Evolutionary conservation across 805 yeast genomes (phyloP), one percentile per base, ranked within the genome.

Genomic region (Yamadazyma takamatsuzukensis): DNA sequence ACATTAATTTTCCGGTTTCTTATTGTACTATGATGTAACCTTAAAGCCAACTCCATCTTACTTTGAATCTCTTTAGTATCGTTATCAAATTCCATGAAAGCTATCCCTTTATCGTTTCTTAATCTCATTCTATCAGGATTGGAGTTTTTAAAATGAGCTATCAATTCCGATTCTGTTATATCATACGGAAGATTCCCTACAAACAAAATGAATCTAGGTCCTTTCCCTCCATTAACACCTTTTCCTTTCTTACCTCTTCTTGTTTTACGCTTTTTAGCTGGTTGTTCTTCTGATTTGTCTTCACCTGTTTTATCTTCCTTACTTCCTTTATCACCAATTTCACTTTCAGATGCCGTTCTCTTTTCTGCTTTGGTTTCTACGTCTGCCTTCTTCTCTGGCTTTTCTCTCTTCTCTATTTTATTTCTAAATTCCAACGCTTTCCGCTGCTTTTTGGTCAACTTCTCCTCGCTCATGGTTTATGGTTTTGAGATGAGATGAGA

Each of bases 131-230:
- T 68, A 51, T 80, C 83, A 3, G 97, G 97, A 12, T 74, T 66
- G 27, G 80, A 65, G 22, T 77, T 74, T 45, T 80, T 76, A 65
- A 93, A 87, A 57, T 89, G 96, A 13, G 70, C 64, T 34, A 65
- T 59, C 18, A 93, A 54, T 34, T 83, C 84, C 2, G 74, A 71
- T 33, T 74, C 74, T 2, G 80, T 71, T 15, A 78, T 61, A 33
- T 78, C 79, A 53, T 76, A 85, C 3, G 97, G 95, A 34, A 93
- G 64, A 49, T 89, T 88, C 4, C 98, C 98, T 6, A 89, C 86
- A 60, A 93, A 93, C 19, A 93, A 61, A 34, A 93, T 73, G 49
- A 83, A 89, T 50, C 95, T 68, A 35, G 77, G 82, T 12, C 76
- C 80, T 41, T 52, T 59, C 6, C 64, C 67, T 19, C 62, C 67